These are phyloP conservation scores for Suillus discolor DNA, from an alignment of 768 basidiomycete species.

Conservation along the genomic window DNA sequence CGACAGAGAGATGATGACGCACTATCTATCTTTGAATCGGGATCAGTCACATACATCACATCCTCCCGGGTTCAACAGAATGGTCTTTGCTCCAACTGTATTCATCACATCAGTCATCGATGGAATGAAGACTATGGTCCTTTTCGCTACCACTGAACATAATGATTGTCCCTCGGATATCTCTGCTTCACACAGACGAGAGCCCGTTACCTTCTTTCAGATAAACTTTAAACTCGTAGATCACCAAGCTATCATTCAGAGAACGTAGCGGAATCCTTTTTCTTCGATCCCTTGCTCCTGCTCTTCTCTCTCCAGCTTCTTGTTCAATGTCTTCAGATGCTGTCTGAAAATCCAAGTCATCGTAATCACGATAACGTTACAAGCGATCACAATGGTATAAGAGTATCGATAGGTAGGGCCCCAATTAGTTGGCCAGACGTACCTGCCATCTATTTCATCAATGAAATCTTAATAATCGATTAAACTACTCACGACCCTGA, in stretches of 20 bases:
- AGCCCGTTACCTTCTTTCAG: no score
- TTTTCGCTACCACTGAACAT: no score
- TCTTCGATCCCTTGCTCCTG: conserved; percentile 42
- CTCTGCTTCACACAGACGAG: no score
- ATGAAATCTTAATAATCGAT: conserved; percentile 4
- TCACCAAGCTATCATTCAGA: conserved; percentile 30
- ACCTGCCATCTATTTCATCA: conserved; percentile 37
- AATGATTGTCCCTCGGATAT: no score
- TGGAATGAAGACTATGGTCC: no score
- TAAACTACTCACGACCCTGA: conserved; percentile 66
- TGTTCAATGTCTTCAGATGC: conserved; percentile 33
- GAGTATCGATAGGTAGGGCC: conserved; percentile 63
- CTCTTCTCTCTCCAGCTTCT: conserved; percentile 34
- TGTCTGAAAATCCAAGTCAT: conserved; percentile 51
- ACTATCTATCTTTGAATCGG: no score
- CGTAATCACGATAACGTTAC: conserved; percentile 50
- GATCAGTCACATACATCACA: no score
- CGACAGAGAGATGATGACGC: no score
- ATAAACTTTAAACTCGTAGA: no score
- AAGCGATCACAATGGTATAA: conserved; percentile 71
- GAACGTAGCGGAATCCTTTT: conserved; percentile 53
- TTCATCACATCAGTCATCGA: no score
- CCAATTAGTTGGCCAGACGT: conserved; percentile 69
- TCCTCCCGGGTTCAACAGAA: no score
- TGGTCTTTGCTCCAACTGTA: no score